A percentile compares a stretch with the other conserved stretches of the same genome.
Conservation (phyloP, 306 rosid species). For the Quercus rubra region DNA sequence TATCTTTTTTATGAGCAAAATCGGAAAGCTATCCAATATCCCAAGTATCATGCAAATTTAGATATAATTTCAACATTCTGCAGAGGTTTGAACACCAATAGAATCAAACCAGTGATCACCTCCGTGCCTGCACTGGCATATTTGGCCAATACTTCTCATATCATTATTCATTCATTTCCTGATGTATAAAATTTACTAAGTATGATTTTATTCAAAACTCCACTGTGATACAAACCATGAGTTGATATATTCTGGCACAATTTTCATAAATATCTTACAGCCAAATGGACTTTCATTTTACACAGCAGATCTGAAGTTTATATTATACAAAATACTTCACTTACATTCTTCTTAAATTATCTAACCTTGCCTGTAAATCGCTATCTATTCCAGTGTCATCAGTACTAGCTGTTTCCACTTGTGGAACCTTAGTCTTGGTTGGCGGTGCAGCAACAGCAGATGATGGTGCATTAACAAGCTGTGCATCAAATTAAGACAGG, state of each 20-base stretch:
- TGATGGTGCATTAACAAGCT: slow-evolving; percentile 92
- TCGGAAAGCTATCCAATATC: not conserved
- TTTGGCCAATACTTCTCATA: not conserved
- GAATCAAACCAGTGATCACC: not conserved
- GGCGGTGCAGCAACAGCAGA: slow-evolving; percentile 82
- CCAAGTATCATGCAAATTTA: not conserved
- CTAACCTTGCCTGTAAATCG: slow-evolving; percentile 91
- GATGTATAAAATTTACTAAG: not conserved
- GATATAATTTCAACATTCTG: not conserved
- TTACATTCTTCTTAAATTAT: slow-evolving; percentile 86
- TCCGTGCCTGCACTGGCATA: not conserved
- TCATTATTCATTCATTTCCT: not conserved
- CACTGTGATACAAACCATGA: slow-evolving; percentile 16
- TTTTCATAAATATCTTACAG: slow-evolving; percentile 21
- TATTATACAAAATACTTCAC: slow-evolving; percentile 17
- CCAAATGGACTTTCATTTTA: slow-evolving; percentile 28
- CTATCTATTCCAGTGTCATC: slow-evolving; percentile 85
- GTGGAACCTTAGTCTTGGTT: slow-evolving; percentile 63
- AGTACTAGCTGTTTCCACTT: slow-evolving; percentile 58
- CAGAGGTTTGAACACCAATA: not conserved
- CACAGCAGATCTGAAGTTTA: slow-evolving; percentile 20
- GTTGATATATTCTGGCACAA: slow-evolving; percentile 32
- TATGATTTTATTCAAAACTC: slow-evolving; percentile 22
- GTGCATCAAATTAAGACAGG: slow-evolving; percentile 27
- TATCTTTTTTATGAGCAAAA: not conserved